Conservation (phyloP, 257 asterid species). For the Coffea eugenioides region DNA sequence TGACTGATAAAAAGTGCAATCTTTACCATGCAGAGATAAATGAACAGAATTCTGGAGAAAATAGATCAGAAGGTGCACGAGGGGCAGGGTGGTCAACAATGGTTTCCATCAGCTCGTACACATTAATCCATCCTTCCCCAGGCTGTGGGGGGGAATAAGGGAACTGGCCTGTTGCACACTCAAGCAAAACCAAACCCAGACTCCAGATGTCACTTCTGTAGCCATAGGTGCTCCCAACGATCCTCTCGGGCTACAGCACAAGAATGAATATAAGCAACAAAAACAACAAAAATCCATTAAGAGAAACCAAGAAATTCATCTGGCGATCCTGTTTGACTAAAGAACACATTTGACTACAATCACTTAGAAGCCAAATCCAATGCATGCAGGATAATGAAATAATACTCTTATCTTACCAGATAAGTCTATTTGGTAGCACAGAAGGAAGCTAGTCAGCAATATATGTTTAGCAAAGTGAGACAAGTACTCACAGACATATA, state of each 20-base stretch:
- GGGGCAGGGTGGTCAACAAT: constrained; percentile 88
- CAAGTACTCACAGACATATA: constrained; percentile 94
- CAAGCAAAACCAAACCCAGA: constrained; percentile 88
- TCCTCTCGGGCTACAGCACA: constrained; percentile 85
- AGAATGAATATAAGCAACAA: background rate
- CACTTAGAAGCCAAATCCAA: background rate
- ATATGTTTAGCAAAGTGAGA: background rate
- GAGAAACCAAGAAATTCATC: background rate
- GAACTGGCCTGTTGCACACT: constrained; percentile 82
- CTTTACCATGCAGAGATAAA: constrained; percentile 85
- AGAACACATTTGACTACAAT: constrained; percentile 13
- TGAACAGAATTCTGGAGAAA: constrained; percentile 87
- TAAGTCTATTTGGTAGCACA: background rate
- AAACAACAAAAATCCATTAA: constrained; percentile 8
- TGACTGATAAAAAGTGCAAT: background rate
- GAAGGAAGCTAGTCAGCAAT: background rate
- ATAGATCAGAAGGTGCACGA: constrained; percentile 69
- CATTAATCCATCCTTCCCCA: constrained; percentile 78
- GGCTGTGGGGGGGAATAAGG: constrained; percentile 86
- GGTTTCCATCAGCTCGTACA: constrained; percentile 86
- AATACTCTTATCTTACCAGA: background rate
- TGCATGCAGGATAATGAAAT: background rate
- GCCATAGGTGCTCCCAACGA: constrained; percentile 66
- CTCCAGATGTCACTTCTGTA: constrained; percentile 96
- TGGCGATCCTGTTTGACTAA: background rate